A percentile compares a stretch with the other conserved stretches of the same genome.
phyloP scores from a whole-genome alignment of 371 early-diverging fungal species.

The Saksenaea oblongispora region DNA sequence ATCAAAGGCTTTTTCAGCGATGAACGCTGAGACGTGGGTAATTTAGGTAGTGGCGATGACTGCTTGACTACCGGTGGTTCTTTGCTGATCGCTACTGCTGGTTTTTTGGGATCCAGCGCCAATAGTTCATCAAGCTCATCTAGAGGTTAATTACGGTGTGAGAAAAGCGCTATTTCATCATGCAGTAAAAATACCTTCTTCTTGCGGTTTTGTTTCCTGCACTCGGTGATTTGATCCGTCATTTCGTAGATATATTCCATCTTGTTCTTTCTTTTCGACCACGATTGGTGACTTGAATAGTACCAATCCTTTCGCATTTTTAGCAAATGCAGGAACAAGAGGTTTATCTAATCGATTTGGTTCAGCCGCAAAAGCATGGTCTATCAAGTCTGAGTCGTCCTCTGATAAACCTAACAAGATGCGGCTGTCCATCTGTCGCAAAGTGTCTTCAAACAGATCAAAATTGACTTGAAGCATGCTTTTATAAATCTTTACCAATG shows the following conservation, averaged over 20 bases:
- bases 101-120: constrained; percentile 10
- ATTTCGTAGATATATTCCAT: constrained; percentile 44
- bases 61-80: neutral
- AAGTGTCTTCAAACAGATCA: constrained; percentile 22
- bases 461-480: constrained; percentile 40
- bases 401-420: constrained; percentile 24
- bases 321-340: constrained; percentile 42
- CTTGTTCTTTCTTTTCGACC: constrained; percentile 14
- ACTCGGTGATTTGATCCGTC: constrained; percentile 32
- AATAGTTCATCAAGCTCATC: constrained; percentile 21
- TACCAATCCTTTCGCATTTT: constrained; percentile 38
- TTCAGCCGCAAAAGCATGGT: constrained; percentile 24
- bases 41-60: constrained; percentile 5
- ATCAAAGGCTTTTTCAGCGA: neutral
- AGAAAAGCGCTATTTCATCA: neutral
- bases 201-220: neutral
- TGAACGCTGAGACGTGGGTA: neutral
- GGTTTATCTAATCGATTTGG: constrained; percentile 35
- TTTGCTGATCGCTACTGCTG: neutral
- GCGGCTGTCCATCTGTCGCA: constrained; percentile 22
- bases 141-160: neutral
- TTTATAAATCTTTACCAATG: constrained; percentile 15
- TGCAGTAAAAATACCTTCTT: neutral
- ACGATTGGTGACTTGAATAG: constrained; percentile 34
- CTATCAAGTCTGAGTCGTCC: constrained; percentile 32